Evolutionary conservation across 2,329 filamentous ascomycete genomes (phyloP).

Genomic region (Cladosporium halotolerans): DNA sequence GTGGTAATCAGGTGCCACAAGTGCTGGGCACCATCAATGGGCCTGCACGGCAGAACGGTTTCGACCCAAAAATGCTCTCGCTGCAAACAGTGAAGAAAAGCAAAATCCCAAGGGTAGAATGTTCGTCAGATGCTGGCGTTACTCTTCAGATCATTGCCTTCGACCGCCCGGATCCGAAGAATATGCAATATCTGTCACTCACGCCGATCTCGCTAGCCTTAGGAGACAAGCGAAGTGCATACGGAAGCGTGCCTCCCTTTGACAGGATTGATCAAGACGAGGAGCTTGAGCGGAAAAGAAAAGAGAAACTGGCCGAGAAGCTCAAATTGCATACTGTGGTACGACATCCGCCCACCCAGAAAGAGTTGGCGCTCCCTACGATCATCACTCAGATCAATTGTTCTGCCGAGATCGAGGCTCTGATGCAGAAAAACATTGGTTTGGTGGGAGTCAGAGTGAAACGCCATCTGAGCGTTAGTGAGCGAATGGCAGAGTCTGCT

Average conservation of each 20-base stretch:
- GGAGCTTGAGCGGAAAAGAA: slow-evolving; percentile 58
- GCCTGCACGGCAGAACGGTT: slow-evolving; percentile 38
- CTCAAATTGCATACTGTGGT: slow-evolving; percentile 81
- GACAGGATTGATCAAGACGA: slow-evolving; percentile 66
- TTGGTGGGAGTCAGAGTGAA: slow-evolving; percentile 75
- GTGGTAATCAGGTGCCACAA: slow-evolving; percentile 74
- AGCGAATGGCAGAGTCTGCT: slow-evolving; percentile 89
- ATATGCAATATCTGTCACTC: slow-evolving; percentile 95
- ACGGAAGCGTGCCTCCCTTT: slow-evolving; percentile 33
- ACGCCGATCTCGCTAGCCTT: slow-evolving; percentile 82
- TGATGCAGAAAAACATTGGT: slow-evolving; percentile 85
- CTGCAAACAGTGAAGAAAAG: slow-evolving; percentile 47
- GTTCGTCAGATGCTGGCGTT: slow-evolving; percentile 55
- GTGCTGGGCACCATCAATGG: slow-evolving; percentile 80
- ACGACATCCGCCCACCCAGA: slow-evolving; percentile 67
- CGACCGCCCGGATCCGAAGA: slow-evolving; percentile 72
- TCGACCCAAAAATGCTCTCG: slow-evolving; percentile 65
- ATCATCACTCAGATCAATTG: slow-evolving; percentile 96
- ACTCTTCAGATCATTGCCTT: slow-evolving; percentile 86
- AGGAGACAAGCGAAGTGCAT: slow-evolving; percentile 57
- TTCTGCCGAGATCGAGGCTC: slow-evolving; percentile 77
- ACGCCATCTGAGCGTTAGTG: slow-evolving; percentile 83
- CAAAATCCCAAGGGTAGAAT: slow-evolving; percentile 66
- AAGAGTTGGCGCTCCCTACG: slow-evolving; percentile 71
- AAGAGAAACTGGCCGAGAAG: slow-evolving; percentile 70